Conservation (phyloP, 306 rosid genomes). For the Oxytropis ochrocephala region DNA sequence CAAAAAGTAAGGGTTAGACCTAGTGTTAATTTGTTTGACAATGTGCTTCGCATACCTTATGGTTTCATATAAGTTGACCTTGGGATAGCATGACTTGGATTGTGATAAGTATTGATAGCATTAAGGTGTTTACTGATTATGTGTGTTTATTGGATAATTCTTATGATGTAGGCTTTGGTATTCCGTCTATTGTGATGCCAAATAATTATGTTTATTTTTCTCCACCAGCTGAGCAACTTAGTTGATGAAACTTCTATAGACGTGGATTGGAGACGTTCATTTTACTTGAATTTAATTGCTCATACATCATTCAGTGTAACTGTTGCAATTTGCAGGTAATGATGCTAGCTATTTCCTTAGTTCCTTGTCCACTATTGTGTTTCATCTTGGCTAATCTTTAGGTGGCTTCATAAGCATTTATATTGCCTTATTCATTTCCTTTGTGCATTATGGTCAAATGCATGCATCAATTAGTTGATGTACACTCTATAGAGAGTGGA, state of each 20-base stretch:
- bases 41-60: conserved; percentile 1
- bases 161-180: conserved; percentile 3
- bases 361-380: not conserved
- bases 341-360: not conserved
- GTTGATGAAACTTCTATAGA: conserved; percentile 50
- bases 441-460: not conserved
- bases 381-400: conserved; percentile 4
- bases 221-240: conserved; percentile 58
- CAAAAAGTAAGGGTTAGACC: not conserved
- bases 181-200: conserved; percentile 13
- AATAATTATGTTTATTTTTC: conserved; percentile 17
- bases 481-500: not conserved
- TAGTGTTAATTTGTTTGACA: not conserved
- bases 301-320: conserved; percentile 86
- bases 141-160: not conserved
- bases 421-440: not conserved
- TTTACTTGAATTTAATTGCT: conserved; percentile 94
- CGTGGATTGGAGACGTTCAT: conserved; percentile 96
- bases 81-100: conserved; percentile 2
- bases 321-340: conserved; percentile 94
- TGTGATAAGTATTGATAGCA: not conserved
- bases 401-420: conserved; percentile 4
- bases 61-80: not conserved
- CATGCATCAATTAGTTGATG: conserved; percentile 14
- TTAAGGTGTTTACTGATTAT: not conserved